phyloP scores from a whole-genome alignment of 2,329 filamentous ascomycete genomes.

The Coleophoma eucalyptorum region DNA sequence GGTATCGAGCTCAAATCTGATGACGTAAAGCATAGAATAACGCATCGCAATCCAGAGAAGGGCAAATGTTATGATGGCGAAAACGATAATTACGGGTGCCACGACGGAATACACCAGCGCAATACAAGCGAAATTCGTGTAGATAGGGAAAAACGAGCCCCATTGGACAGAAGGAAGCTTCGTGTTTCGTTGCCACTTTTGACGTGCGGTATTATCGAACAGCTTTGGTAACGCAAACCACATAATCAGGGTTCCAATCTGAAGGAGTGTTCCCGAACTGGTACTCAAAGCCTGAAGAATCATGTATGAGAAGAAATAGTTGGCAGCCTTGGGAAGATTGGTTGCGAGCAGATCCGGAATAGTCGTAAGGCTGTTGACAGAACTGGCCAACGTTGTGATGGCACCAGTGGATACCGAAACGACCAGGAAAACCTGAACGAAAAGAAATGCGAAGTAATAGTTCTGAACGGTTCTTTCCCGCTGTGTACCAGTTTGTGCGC shows the following conservation, averaged over 20 bases:
- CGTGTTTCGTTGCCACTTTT: slow-evolving; percentile 85
- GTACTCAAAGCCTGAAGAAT: slow-evolving; percentile 89
- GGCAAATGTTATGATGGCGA: slow-evolving; percentile 88
- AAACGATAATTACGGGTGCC: slow-evolving; percentile 84
- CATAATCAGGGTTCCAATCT: slow-evolving; percentile 71
- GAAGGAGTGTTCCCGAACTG: slow-evolving; percentile 83
- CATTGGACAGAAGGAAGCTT: slow-evolving; percentile 74
- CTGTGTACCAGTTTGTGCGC: slow-evolving; percentile 77
- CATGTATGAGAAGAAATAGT: slow-evolving; percentile 99
- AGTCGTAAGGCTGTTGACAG: slow-evolving; percentile 47
- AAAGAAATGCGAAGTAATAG: slow-evolving; percentile 92
- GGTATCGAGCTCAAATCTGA: slow-evolving; percentile 83
- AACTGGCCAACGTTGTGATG: slow-evolving; percentile 53
- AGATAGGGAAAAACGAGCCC: slow-evolving; percentile 93
- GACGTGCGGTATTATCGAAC: slow-evolving; percentile 73
- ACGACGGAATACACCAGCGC: slow-evolving; percentile 85
- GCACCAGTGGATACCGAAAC: slow-evolving; percentile 81
- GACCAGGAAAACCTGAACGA: slow-evolving; percentile 91
- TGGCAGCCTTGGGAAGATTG: slow-evolving; percentile 81
- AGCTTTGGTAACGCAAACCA: slow-evolving; percentile 82
- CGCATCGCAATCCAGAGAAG: slow-evolving; percentile 92
- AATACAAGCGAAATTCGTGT: slow-evolving; percentile 95
- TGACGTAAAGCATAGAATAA: slow-evolving; percentile 97
- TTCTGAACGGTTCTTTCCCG: slow-evolving; percentile 80
- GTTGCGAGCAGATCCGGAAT: slow-evolving; percentile 70